Base-by-base conservation (phyloP, 306 rosid genomes). In the Datisca glomerata region DNA sequence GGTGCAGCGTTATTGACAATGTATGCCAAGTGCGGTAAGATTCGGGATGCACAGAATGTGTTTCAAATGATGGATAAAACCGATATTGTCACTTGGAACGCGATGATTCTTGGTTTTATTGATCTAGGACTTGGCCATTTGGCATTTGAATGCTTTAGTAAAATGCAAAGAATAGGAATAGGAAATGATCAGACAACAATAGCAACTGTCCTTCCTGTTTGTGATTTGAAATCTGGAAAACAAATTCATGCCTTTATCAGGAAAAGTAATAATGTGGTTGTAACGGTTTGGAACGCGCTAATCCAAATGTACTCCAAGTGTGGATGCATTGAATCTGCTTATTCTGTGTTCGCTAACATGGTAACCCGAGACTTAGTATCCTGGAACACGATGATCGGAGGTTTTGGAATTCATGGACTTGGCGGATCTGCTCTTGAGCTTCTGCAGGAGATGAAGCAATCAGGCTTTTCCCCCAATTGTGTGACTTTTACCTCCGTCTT, bases 1-100 rank as follows among this genome's bases (percentile, higher is more conserved):
- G 68, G 74, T 42, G 73, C 68, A 31, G 74, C 74, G 18, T 55
- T 74, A 62, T 58, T 69, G 63, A 50, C 60, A 7, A 49, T 69
- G 59, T 74, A 74, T 22, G 71, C 68, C 0, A 38, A 35, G 39
- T 57, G 62, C 17, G 5, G 40, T 18, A 53, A 54, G 47, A 47
- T 58, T 53, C 42, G 21, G 20, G 59, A 51, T 32, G 74, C 57
- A 9, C 24, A 20, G 34, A 43, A 45, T 18, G 68, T 69, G 20
- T 69, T 69, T 55, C 21, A 5, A 21, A 13, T 52, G 21, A 74
- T 65, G 77, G 62, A 74, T 36, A 54, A 47, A 41, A 47, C 60
- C 38, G 68, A 74, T 56, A 59, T 50, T 45, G 60, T 69, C 55
- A 61, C 76, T 1, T 74, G 76, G 73, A 74, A 74, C 55, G 73